Conservation (phyloP, 805 yeast genomes). For the Suhomyces xylopsoci region DNA sequence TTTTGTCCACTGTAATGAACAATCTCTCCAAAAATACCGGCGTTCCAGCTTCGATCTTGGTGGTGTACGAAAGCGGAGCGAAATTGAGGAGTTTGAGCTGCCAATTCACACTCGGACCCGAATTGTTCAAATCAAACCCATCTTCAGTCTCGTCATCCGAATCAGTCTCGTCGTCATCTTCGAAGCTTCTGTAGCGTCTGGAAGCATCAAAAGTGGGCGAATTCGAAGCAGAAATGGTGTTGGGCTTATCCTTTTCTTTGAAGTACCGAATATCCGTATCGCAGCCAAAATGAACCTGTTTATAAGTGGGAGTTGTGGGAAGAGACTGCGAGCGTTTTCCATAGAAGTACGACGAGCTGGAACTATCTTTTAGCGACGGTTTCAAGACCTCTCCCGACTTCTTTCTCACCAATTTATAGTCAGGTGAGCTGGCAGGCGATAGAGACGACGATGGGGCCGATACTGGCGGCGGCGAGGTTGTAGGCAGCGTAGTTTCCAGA, state of each 20-base stretch:
- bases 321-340: slow-evolving; percentile 32
- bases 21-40: slow-evolving; percentile 65
- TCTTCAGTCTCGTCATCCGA: slow-evolving; percentile 15
- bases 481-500: neutral
- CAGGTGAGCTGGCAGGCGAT: slow-evolving; percentile 2
- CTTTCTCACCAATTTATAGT: slow-evolving; percentile 59
- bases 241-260: slow-evolving; percentile 69
- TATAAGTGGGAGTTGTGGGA: slow-evolving; percentile 54
- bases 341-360: slow-evolving; percentile 22
- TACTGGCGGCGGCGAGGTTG: neutral
- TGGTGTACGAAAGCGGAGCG: slow-evolving; percentile 45
- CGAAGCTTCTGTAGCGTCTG: slow-evolving; percentile 6
- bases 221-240: slow-evolving; percentile 65
- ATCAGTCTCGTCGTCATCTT: slow-evolving; percentile 23
- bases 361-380: slow-evolving; percentile 59
- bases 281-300: slow-evolving; percentile 78
- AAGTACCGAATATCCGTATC: slow-evolving; percentile 69
- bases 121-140: slow-evolving; percentile 11
- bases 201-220: slow-evolving; percentile 45
- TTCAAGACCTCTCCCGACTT: slow-evolving; percentile 87
- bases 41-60: slow-evolving; percentile 30
- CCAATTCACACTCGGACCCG: slow-evolving; percentile 40
- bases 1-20: slow-evolving; percentile 56
- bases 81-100: slow-evolving; percentile 41
- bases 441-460: neutral